Evolutionary conservation across 805 yeast genomes (phyloP).

Genomic region (Candida loeiensis): DNA sequence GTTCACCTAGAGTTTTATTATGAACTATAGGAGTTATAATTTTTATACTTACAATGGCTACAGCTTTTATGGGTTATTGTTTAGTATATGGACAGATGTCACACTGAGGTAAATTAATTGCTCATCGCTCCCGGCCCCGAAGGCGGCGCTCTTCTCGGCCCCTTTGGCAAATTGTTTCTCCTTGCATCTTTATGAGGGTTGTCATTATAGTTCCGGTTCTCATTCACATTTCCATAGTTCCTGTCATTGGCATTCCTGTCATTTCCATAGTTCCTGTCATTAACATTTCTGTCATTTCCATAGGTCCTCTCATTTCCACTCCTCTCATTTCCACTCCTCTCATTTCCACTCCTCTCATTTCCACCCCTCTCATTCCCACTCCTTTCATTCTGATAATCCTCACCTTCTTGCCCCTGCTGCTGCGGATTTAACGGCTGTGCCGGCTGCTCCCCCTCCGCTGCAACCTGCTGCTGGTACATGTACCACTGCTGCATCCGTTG

Average conservation of each 20-base stretch:
- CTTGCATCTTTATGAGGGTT: constrained; percentile 22
- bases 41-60: no score
- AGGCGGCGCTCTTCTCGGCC: constrained; percentile 46
- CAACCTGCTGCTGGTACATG: constrained; percentile 50
- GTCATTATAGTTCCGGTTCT: constrained; percentile 13
- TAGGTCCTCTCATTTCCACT: neutral
- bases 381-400: constrained; percentile 3
- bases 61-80: no score
- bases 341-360: neutral
- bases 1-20: no score
- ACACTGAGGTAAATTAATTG: no score
- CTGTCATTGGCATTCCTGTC: no score
- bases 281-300: neutral
- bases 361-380: neutral
- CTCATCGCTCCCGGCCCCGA: constrained; percentile 33
- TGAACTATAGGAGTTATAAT: no score
- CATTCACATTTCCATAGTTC: no score
- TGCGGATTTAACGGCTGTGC: constrained; percentile 42
- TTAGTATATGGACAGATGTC: no score
- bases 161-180: constrained; percentile 46
- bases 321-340: no score
- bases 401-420: constrained; percentile 25
- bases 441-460: constrained; percentile 25
- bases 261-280: no score
- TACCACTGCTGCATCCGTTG: constrained; percentile 64